Conservation (phyloP, 768 basidiomycete species). For the Lentinula detonsa region DNA sequence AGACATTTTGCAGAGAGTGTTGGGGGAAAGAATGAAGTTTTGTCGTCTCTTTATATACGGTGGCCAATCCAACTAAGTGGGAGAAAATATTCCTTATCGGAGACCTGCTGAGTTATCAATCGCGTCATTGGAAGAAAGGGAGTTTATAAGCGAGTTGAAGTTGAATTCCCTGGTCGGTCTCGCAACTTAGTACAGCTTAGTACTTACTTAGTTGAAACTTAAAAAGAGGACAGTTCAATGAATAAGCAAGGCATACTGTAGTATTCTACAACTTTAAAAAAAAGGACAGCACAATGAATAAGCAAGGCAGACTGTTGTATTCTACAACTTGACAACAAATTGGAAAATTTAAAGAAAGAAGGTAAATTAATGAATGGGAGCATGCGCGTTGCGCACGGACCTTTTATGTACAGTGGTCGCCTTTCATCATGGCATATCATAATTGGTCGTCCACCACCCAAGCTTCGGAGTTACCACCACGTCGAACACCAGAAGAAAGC, state of each 20-base stretch:
- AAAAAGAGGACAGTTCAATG: too few relatives aligned
- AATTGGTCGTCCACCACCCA: background rate
- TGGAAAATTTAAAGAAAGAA: too few relatives aligned
- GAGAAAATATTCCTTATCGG: background rate
- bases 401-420: background rate
- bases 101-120: background rate
- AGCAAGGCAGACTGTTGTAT: too few relatives aligned
- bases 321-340: too few relatives aligned
- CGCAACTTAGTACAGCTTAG: too few relatives aligned
- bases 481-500: background rate
- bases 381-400: background rate
- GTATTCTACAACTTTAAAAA: too few relatives aligned
- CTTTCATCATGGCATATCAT: conserved; percentile 1
- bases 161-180: too few relatives aligned
- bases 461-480: background rate
- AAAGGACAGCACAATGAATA: too few relatives aligned
- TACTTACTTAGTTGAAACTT: too few relatives aligned
- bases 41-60: background rate
- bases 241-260: too few relatives aligned
- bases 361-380: background rate
- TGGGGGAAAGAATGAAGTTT: too few relatives aligned
- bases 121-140: background rate
- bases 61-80: background rate
- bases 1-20: background rate
- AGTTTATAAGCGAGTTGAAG: too few relatives aligned